Percentiles rank a stretch among this genome's conserved stretches.
Evolutionary conservation across 1,284 basidiomycete species (phyloP).

Genomic region (Austroboletus novae-zelandiae): DNA sequence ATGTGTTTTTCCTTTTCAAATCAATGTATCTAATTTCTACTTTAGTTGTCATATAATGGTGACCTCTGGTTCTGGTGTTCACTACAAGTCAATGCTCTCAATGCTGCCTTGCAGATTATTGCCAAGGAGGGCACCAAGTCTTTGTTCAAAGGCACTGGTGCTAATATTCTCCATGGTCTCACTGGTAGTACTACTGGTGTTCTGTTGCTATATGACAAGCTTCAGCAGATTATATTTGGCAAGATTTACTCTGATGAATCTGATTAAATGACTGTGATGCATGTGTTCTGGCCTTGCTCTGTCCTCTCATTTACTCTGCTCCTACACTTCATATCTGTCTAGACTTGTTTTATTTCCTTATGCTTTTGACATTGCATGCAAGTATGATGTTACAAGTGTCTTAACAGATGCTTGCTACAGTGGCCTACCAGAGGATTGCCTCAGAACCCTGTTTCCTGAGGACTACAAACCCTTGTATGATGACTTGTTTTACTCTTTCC

Average conservation of each 20-base stretch:
- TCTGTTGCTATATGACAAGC: conserved; percentile 90
- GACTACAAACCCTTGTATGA: no score
- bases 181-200: conserved; percentile 99
- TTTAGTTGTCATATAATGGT: conserved; percentile 93
- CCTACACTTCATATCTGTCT: conserved; percentile 27
- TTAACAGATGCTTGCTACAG: no score
- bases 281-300: conserved; percentile 26
- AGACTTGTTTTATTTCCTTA: conserved; percentile 36
- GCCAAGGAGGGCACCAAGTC: conserved; percentile 89
- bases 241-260: conserved; percentile 89
- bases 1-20: conserved; percentile 28
- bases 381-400: conserved; percentile 21
- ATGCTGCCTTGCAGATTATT: conserved; percentile 80
- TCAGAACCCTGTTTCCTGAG: no score
- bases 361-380: conserved; percentile 17
- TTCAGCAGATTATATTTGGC: conserved; percentile 89
- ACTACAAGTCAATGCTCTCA: conserved; percentile 95
- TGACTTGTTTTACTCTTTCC: no score
- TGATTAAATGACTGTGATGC: conserved; percentile 19
- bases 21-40: conserved; percentile 6
- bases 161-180: conserved; percentile 97
- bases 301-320: conserved; percentile 29
- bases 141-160: conserved; percentile 94
- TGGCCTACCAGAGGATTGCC: no score
- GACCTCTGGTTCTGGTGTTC: conserved; percentile 81